Evolutionary conservation across 805 yeast species (phyloP), one percentile per base, ranked within the genome.

Genomic region (Candida argentea): DNA sequence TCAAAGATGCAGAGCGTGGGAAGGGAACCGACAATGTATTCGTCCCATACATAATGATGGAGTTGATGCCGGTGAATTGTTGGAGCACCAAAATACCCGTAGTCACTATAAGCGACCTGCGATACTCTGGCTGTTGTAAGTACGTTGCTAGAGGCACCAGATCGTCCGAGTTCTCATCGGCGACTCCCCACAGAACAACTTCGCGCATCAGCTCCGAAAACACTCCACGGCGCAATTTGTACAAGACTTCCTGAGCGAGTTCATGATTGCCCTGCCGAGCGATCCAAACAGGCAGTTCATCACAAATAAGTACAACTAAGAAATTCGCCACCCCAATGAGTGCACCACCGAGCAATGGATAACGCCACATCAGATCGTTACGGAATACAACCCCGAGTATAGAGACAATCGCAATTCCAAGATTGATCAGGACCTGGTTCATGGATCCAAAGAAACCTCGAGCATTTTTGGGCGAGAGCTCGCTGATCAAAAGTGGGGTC

Each of bases 21-120:
- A 85, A 67, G 4, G 81, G 57, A 5, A 71, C 58, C n/a, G 76
- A 63, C 28, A 91, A 61, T 1, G 89, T 81, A 9, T 83, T 72
- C 4, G 89, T 95, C 4, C 98, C 98, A 50, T 89, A 91, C 48
- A 89, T 84, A 13, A 91, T 74, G 34, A 91, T 85, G 2, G 95
- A 75, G 51, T 91, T 91, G 48, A 91, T 83, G 19, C 98, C 98
- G 42, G 85, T 76, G 33, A 89, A 72, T 51, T 91, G 98, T 57
- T 91, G 98, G 11, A 87, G 78, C 13, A 77, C 57, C 63, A 87
- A 70, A 11, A 85, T 66, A 2, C 79, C 72, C 0, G 86, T 72
- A 6, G 86, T 81, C 1, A 76, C 79, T 12, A 68, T 43, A 26
- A 76, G 61, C 4, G 91, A 75, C 29, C 69, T 70, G 19, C 56